Evolutionary conservation across 164 flowering plant genomes (phyloP).

Genomic region (Vitis labrusca): DNA sequence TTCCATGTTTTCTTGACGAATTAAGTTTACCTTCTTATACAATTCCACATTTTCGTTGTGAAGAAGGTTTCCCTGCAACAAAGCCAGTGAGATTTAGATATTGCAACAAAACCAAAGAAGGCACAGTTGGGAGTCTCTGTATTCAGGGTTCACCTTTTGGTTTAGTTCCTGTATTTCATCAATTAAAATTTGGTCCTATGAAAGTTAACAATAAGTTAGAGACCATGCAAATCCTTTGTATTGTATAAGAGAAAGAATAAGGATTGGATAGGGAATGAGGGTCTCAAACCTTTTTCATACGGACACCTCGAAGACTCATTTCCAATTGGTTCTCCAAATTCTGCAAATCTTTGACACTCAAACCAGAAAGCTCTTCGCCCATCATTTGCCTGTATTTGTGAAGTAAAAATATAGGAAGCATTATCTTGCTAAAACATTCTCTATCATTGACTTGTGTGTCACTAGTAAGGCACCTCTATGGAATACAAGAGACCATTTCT

Average conservation of each 20-base stretch:
- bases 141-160: conserved; percentile 51
- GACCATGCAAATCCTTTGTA: not conserved
- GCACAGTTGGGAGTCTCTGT: not conserved
- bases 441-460: too few species aligned
- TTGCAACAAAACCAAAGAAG: conserved; percentile 3
- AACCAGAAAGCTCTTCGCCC: conserved; percentile 86
- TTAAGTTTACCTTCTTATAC: conserved; percentile 66
- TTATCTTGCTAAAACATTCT: too few species aligned
- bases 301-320: conserved; percentile 72
- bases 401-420: not conserved
- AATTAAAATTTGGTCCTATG: conserved; percentile 73
- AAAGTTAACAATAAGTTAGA: conserved; percentile 15
- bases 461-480: too few species aligned
- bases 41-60: conserved; percentile 81
- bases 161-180: conserved; percentile 79
- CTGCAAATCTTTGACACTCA: conserved; percentile 71
- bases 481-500: too few species aligned
- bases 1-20: conserved; percentile 61
- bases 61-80: conserved; percentile 65
- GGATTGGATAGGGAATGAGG: not conserved
- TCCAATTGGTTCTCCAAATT: conserved; percentile 82
- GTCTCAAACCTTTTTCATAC: conserved; percentile 68
- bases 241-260: not conserved
- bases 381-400: conserved; percentile 63
- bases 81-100: conserved; percentile 18